Conservation (phyloP, 2,329 filamentous ascomycete genomes). For the Knoxdaviesia proteae region DNA sequence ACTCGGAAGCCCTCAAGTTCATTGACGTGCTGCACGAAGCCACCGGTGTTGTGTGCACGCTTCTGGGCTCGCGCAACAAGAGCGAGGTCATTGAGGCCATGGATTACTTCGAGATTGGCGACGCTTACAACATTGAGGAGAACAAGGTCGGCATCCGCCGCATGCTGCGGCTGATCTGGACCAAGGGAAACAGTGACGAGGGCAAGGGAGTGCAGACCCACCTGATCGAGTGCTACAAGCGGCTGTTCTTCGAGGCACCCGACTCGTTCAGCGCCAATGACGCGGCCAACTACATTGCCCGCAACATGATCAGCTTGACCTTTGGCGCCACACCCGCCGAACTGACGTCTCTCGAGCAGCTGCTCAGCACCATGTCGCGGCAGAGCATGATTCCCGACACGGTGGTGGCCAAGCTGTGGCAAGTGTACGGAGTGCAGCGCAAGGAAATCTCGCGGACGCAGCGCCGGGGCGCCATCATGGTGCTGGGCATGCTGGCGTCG, state of each 20-base stretch:
- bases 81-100: constrained; percentile 97
- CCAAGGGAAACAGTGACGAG: constrained; percentile 96
- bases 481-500: constrained; percentile 86
- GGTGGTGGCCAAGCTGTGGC: constrained; percentile 86
- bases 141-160: constrained; percentile 80
- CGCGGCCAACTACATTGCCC: constrained; percentile 81
- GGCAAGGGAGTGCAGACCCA: constrained; percentile 95
- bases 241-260: constrained; percentile 88
- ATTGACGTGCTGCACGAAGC: constrained; percentile 78
- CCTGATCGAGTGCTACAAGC: constrained; percentile 89
- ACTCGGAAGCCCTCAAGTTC: constrained; percentile 80
- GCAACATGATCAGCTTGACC: constrained; percentile 97
- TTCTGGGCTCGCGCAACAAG: constrained; percentile 89
- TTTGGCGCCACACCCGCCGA: constrained; percentile 91
- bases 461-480: constrained; percentile 81
- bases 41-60: constrained; percentile 61
- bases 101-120: constrained; percentile 90
- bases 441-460: constrained; percentile 84
- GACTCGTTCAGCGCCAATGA: constrained; percentile 75
- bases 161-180: constrained; percentile 97
- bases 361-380: constrained; percentile 96
- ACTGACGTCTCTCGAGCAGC: constrained; percentile 82
- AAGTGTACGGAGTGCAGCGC: constrained; percentile 87
- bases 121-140: constrained; percentile 90
- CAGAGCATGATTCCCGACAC: constrained; percentile 66